These are phyloP conservation scores for Pilobolus umbonatus DNA, from an alignment of 192 early-diverging fungal species.

Conservation along the genomic window DNA sequence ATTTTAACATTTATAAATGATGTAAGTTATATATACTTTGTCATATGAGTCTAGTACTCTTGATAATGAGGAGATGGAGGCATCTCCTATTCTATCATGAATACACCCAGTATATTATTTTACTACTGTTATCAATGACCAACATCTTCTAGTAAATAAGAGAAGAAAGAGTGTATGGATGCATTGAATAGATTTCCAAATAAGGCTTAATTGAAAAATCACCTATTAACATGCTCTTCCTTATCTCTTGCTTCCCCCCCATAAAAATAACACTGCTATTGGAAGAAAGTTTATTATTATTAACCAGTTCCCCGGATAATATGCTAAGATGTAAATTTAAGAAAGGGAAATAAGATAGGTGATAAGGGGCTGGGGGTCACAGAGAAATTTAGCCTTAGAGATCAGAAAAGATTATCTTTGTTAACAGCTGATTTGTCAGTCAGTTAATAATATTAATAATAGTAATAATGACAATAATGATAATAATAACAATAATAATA, in stretches of 20 bases:
- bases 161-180: no score
- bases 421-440: no score
- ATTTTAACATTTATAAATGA: no score
- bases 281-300: background rate
- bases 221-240: background rate
- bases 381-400: no score
- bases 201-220: constrained; percentile 12
- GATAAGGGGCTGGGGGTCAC: no score
- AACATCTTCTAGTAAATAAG: no score
- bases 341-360: background rate
- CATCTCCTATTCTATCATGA: no score
- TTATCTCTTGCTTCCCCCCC: constrained; percentile 1
- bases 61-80: background rate
- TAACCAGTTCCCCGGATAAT: constrained; percentile 7
- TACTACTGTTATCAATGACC: no score
- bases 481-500: background rate
- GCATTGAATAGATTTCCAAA: constrained; percentile 7
- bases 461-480: no score
- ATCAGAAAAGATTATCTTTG: no score
- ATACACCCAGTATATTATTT: no score
- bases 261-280: background rate
- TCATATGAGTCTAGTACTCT: background rate
- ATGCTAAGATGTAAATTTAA: background rate
- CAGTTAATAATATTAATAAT: no score
- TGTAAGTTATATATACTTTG: background rate